These are phyloP conservation scores for Pyrenula massariospora DNA, from an alignment of 495 filamentous ascomycete genomes.

Conservation along the genomic window DNA sequence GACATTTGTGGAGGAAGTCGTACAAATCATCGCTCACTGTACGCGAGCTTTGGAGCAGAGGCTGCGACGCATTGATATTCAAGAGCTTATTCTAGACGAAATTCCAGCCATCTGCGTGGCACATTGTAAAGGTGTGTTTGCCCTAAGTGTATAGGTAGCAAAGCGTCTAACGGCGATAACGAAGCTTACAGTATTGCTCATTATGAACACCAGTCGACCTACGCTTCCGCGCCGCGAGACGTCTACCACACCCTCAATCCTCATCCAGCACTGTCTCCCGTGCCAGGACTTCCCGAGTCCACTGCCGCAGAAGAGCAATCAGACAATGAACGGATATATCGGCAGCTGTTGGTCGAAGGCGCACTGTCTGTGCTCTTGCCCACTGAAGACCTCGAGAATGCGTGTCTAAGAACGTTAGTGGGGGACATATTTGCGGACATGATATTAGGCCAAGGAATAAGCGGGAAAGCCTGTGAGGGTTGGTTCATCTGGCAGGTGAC, in stretches of 20 bases:
- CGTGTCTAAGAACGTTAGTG: constrained; percentile 68
- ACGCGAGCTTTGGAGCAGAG: constrained; percentile 79
- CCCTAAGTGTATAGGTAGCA: too few species aligned
- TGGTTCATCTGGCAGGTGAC: constrained; percentile 77
- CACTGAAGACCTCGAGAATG: constrained; percentile 83
- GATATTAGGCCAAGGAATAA: constrained; percentile 67
- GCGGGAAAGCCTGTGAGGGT: constrained; percentile 67
- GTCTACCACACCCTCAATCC: constrained; percentile 79
- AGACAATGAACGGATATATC: constrained; percentile 68
- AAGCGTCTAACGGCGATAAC: too few species aligned
- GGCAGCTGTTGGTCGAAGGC: constrained; percentile 68
- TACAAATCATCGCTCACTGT: constrained; percentile 81
- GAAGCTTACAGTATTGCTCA: constrained; percentile 41
- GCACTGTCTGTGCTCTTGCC: constrained; percentile 74
- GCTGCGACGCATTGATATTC: constrained; percentile 67
- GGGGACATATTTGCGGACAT: constrained; percentile 77
- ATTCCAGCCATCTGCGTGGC: constrained; percentile 69
- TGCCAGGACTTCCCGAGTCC: constrained; percentile 44
- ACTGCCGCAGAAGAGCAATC: constrained; percentile 44
- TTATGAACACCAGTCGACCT: constrained; percentile 36
- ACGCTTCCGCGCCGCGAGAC: constrained; percentile 33
- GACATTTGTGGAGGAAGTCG: constrained; percentile 70
- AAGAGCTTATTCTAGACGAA: constrained; percentile 78
- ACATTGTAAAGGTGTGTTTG: constrained; percentile 76
- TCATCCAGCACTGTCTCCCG: constrained; percentile 65